Evolutionary conservation across 1,284 basidiomycete genomes (phyloP), one percentile per base, ranked within the genome.

Genomic region (Erythrobasidium hasegawianum): DNA sequence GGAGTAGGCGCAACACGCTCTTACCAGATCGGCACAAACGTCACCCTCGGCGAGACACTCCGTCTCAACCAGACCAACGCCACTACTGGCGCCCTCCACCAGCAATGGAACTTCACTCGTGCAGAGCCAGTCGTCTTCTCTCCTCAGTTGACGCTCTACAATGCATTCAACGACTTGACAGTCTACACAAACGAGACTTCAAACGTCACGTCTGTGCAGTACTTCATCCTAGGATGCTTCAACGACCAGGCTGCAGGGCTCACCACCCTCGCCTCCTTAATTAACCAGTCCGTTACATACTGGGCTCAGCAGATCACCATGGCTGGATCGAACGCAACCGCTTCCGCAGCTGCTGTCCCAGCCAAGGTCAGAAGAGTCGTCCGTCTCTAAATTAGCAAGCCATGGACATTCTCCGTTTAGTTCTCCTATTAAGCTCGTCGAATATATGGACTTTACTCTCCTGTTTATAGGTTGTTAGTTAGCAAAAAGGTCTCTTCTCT

Each of bases 161-260:
- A 64, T 41, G 54, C 61, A 9, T 64, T 64, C 61, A 45, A 64
- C 38, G 61, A 64, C 27, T 33, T 64, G 14, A 56, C 39, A 8
- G 61, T 64, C 54, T 64, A 64, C 61, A 56, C 39, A 20, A 64
- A 64, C 29, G 33, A 33, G 50, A 64, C 61, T 4, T 33, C 38
- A 52, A 56, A 64, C 40, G 27, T 45, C 26, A 64, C 61, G 2
- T 10, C 45, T 27, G 54, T 64, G 26, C 47, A 61, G 59, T 61
- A 61, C 59, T 61, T 61, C 50, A 64, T 64, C 54, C 61, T 64
- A 16, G 61, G 40, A 43, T 64, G 61, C 61, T 64, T 64, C 53
- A 64, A 49, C 61, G 54, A 64, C 40, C 61, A 64, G 26, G 20
- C 61, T 38, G 53, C 52, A 4, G 61, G 61, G 16, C 54, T 64